Evolutionary conservation across 805 yeast species (phyloP), one percentile per base, ranked within the genome.

Genomic region (Metschnikowia matae): DNA sequence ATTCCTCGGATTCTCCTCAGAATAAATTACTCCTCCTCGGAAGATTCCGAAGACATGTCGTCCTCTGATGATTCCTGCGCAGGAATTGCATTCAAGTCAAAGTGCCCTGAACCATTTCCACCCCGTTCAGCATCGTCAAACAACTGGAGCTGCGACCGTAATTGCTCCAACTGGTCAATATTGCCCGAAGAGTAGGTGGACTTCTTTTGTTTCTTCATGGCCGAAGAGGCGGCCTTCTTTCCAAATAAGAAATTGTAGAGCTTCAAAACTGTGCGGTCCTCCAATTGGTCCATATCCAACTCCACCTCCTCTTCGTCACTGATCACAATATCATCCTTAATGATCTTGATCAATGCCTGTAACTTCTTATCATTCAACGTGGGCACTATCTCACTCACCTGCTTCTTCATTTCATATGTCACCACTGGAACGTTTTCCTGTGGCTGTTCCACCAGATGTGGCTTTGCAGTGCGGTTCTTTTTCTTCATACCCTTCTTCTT

Each of bases 321-420:
- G 46, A 71, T 65, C 49, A 71, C 74, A 46, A 74, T 65, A 60
- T 79, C 83, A 66, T 87, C 94, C 62, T 86, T 86, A 57, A 94
- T 89, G 54, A 94, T 89, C 46, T 86, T 82, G 54, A 92, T 79
- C 33, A 90, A 96, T 52, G 87, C 85, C 59, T 85, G 87, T 60
- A 92, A 73, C 71, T 88, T 89, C 67, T 85, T 82, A 57, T 90
- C 95, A 40, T 89, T 80, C 55, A 84, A 70, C 52, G 82, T 83
- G 47, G 85, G 83, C 65, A 94, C 91, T 58, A 84, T 84, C 63
- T 90, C 97, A 49, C 90, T 82, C 51, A 94, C 84, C 66, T 89
- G 94, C 65, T 89, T 88, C 79, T 94, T 94, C 98, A 92, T 92
- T 63, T 91, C 98, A 65, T 89, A 94, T 0, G 97, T 88, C 48